Conservation (phyloP, 2,329 filamentous ascomycete species). For the Stemphylium vesicarium region DNA sequence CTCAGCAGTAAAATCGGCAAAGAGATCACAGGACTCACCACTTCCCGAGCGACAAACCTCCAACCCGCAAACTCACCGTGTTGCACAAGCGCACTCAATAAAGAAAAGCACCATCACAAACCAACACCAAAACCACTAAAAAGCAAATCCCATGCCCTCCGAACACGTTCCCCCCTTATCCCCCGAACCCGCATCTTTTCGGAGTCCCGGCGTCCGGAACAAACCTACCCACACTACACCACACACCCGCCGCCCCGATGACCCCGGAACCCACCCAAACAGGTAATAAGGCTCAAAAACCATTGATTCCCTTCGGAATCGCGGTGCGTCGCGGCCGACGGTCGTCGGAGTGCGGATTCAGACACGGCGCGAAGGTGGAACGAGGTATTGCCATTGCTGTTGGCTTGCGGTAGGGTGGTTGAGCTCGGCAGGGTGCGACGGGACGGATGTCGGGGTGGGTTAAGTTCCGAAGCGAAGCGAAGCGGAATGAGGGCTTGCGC, state of each 20-base stretch:
- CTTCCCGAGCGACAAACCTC: no score
- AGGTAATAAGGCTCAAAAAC: not conserved
- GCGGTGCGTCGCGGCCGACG: conserved; percentile 6
- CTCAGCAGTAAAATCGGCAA: no score
- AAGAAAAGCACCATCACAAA: not conserved
- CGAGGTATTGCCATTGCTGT: not conserved
- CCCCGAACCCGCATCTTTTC: conserved; percentile 3
- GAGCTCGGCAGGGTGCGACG: not conserved
- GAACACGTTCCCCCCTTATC: not conserved
- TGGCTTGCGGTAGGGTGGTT: not conserved
- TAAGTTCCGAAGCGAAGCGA: not conserved
- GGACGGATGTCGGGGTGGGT: not conserved
- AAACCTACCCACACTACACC: no score
- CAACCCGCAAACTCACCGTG: no score
- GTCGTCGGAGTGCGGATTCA: conserved; percentile 2
- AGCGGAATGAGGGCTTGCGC: not conserved
- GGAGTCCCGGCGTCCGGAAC: not conserved
- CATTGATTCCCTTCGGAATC: conserved; percentile 9
- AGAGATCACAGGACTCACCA: no score
- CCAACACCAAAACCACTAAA: no score
- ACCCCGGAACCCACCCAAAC: not conserved
- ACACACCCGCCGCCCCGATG: not conserved
- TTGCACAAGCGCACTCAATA: no score
- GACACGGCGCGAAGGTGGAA: not conserved
- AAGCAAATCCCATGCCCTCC: not conserved